phyloP scores from a whole-genome alignment of 352 stramenopile species.

The Pythium myriotylum region DNA sequence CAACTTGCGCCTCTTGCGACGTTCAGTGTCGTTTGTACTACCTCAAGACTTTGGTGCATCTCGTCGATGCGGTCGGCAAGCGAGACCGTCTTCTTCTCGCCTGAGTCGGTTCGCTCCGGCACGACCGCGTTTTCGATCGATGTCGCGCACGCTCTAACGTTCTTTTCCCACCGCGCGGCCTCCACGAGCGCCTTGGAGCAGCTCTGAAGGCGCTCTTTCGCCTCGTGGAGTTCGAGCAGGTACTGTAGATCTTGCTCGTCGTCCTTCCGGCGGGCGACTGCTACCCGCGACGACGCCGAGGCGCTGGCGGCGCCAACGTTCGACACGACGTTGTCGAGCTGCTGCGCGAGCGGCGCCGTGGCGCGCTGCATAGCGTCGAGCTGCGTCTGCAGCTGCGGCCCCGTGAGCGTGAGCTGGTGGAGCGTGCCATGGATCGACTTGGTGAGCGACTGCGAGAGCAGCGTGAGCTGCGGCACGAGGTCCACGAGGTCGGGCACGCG shows the following conservation, averaged over 20 bases:
- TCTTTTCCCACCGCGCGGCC: slow-evolving; percentile 64
- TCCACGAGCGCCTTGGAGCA: slow-evolving; percentile 75
- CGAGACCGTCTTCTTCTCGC: slow-evolving; percentile 6
- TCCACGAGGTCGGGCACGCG: slow-evolving; percentile 36
- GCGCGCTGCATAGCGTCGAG: slow-evolving; percentile 50
- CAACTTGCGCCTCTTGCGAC: no score
- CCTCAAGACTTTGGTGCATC: slow-evolving; percentile 65
- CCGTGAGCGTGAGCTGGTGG: slow-evolving; percentile 57
- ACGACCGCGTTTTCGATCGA: slow-evolving; percentile 34
- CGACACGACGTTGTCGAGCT: slow-evolving; percentile 40
- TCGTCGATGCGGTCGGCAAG: slow-evolving; percentile 56
- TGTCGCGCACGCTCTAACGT: slow-evolving; percentile 55
- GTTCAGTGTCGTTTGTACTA: slow-evolving; percentile 10
- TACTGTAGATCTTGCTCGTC: slow-evolving; percentile 49
- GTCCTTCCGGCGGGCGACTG: slow-evolving; percentile 10
- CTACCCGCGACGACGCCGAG: no score
- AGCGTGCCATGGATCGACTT: slow-evolving; percentile 57
- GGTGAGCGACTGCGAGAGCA: slow-evolving; percentile 64
- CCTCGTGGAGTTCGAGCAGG: slow-evolving; percentile 68
- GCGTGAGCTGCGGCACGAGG: slow-evolving; percentile 58
- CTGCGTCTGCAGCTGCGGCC: slow-evolving; percentile 55
- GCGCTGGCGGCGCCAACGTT: slow-evolving; percentile 10
- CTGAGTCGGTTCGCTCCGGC: slow-evolving; percentile 20
- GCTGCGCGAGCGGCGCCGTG: slow-evolving; percentile 40
- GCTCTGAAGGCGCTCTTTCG: slow-evolving; percentile 61